These are phyloP conservation scores for Hypoxylon sp. DNA, from an alignment of 2,329 filamentous ascomycete species.

Conservation along the genomic window DNA sequence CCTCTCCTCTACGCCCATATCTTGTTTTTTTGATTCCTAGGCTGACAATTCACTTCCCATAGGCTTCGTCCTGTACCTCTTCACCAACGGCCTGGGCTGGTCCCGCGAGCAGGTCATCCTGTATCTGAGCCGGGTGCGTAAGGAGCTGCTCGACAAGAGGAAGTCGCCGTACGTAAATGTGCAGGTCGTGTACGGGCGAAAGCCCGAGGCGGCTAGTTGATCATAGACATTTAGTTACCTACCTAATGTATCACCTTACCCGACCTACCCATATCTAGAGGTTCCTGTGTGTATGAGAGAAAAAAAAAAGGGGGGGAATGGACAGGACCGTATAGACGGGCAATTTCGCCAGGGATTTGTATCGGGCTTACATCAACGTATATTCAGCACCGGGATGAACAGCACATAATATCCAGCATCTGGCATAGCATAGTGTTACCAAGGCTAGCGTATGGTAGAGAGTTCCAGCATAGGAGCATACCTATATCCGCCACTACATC, in stretches of 20 bases:
- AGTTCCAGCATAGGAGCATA: background rate
- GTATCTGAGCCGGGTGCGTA: slow-evolving; percentile 29
- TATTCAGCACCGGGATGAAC: slow-evolving; percentile 4
- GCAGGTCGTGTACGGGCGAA: slow-evolving; percentile 31
- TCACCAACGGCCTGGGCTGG: slow-evolving; percentile 31
- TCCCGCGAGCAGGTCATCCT: slow-evolving; percentile 29
- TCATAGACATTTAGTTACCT: background rate
- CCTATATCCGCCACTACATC: background rate
- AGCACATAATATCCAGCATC: slow-evolving; percentile 15
- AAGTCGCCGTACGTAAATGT: slow-evolving; percentile 31
- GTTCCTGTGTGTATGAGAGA: background rate
- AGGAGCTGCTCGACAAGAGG: slow-evolving; percentile 29
- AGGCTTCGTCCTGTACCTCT: slow-evolving; percentile 34
- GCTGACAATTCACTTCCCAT: too few relatives aligned
- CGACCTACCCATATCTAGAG: background rate
- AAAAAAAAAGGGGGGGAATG: background rate
- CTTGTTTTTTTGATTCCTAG: too few relatives aligned
- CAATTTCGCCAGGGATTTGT: background rate
- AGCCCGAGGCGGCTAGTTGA: slow-evolving; percentile 13
- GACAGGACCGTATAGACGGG: background rate
- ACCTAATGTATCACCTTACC: too few relatives aligned
- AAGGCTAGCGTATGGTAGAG: background rate
- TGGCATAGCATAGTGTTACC: slow-evolving; percentile 5
- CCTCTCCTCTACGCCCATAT: too few relatives aligned
- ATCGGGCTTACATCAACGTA: background rate